A percentile compares a stretch with the other conserved stretches of the same genome.
These are phyloP conservation scores for Lolium rigidum DNA, from an alignment of 176 grass and related monocot species.

Conservation along the genomic window DNA sequence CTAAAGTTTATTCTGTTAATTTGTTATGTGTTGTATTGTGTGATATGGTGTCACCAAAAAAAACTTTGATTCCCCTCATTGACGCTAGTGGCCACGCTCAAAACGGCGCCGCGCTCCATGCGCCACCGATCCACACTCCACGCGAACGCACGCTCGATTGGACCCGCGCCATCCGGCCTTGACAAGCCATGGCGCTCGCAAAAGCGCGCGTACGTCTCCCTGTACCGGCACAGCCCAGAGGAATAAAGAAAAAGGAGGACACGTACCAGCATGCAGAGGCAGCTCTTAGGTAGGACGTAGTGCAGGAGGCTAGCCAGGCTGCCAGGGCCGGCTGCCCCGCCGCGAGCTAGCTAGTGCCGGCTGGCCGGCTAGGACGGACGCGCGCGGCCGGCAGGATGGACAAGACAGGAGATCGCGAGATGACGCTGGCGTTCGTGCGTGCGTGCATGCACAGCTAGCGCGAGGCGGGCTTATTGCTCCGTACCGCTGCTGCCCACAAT, in stretches of 20 bases:
- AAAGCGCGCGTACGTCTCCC: neutral
- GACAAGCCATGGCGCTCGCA: neutral
- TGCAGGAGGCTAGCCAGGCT: no score
- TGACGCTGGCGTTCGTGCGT: slow-evolving; percentile 12
- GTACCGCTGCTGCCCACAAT: neutral
- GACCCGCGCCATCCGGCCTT: neutral
- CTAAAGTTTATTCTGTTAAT: no score
- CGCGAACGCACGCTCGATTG: neutral
- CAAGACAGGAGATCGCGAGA: slow-evolving; percentile 33
- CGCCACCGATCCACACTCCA: no score
- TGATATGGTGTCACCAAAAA: no score
- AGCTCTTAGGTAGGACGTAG: neutral
- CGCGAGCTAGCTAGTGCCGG: neutral
- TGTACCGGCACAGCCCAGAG: slow-evolving; percentile 22
- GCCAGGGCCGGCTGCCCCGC: slow-evolving; percentile 2
- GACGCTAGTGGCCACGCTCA: neutral
- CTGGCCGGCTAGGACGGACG: slow-evolving; percentile 14
- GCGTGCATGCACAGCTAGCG: neutral
- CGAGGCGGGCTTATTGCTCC: neutral
- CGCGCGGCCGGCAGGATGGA: neutral
- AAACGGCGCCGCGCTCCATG: no score
- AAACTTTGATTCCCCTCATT: neutral
- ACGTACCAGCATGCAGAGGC: neutral
- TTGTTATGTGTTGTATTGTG: no score
- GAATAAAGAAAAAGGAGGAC: slow-evolving; percentile 15